These are phyloP conservation scores for Extremus antarcticus DNA, from an alignment of 495 filamentous ascomycete genomes.

Conservation along the genomic window DNA sequence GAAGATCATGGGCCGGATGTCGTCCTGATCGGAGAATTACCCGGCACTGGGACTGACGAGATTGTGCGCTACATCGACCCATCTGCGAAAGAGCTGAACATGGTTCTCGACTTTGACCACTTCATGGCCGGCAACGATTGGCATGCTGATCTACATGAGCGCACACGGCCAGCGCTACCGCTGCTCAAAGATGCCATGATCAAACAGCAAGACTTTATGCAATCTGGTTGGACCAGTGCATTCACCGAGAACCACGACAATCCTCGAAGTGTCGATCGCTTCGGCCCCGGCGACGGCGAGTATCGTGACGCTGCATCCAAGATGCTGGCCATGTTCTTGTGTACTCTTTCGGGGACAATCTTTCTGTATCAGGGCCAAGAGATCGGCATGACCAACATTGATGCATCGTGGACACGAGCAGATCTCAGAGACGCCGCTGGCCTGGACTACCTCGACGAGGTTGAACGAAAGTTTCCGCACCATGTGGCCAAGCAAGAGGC, in stretches of 20 bases:
- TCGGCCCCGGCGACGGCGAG: conserved; percentile 17
- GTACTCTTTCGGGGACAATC: conserved; percentile 23
- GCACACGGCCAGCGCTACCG: no score
- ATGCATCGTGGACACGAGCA: conserved; percentile 25
- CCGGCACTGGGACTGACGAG: no score
- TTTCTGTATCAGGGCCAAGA: conserved; percentile 33
- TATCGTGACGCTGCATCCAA: conserved; percentile 23
- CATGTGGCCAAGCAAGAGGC: no score
- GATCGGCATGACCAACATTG: conserved; percentile 29
- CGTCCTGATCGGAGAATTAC: conserved; percentile 26
- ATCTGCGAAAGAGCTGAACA: conserved; percentile 21
- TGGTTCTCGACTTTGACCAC: conserved; percentile 32
- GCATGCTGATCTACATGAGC: no score
- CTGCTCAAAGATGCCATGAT: conserved; percentile 8
- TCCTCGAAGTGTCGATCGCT: conserved; percentile 23
- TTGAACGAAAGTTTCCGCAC: no score
- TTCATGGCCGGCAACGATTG: conserved; percentile 20
- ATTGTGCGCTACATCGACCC: conserved; percentile 19
- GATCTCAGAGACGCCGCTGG: no score
- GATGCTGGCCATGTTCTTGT: conserved; percentile 22
- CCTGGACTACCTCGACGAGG: no score
- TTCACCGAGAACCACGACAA: no score
- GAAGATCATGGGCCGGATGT: no score
- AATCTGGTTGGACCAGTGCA: no score
- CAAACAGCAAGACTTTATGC: no score